phyloP scores from a whole-genome alignment of 768 basidiomycete species.

The Amanita thiersii region DNA sequence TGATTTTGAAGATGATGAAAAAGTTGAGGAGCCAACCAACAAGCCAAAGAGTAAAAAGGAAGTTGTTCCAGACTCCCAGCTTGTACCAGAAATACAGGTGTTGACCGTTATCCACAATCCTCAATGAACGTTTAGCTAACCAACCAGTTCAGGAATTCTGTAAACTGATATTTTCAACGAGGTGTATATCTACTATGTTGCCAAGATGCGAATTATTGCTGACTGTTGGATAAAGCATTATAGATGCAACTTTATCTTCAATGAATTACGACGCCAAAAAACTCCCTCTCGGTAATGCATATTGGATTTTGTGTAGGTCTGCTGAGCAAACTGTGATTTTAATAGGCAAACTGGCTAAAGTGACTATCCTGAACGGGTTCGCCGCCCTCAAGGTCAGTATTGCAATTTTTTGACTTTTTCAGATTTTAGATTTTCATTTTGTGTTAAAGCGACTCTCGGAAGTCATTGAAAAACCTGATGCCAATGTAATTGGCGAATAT shows the following conservation, averaged over 20 bases:
- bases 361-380: conserved; percentile 52
- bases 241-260: conserved; percentile 45
- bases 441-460: conserved; percentile 37
- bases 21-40: conserved; percentile 32
- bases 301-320: neutral
- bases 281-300: conserved; percentile 42
- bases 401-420: neutral
- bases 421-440: neutral
- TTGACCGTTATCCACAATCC: neutral
- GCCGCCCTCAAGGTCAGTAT: conserved; percentile 41
- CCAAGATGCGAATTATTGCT: neutral
- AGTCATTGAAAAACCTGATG: conserved; percentile 37
- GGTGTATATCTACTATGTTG: conserved; percentile 19
- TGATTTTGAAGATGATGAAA: conserved; percentile 35
- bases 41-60: conserved; percentile 22
- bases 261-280: conserved; percentile 66
- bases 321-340: conserved; percentile 2
- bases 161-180: conserved; percentile 43
- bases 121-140: conserved; percentile 1
- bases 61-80: conserved; percentile 37
- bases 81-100: conserved; percentile 39
- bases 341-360: conserved; percentile 50
- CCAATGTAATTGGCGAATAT: conserved; percentile 26
- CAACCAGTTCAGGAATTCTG: conserved; percentile 28
- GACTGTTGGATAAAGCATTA: conserved; percentile 26